Base-by-base conservation (phyloP, 805 yeast genomes). In the Saccharomyces eubayanus region DNA sequence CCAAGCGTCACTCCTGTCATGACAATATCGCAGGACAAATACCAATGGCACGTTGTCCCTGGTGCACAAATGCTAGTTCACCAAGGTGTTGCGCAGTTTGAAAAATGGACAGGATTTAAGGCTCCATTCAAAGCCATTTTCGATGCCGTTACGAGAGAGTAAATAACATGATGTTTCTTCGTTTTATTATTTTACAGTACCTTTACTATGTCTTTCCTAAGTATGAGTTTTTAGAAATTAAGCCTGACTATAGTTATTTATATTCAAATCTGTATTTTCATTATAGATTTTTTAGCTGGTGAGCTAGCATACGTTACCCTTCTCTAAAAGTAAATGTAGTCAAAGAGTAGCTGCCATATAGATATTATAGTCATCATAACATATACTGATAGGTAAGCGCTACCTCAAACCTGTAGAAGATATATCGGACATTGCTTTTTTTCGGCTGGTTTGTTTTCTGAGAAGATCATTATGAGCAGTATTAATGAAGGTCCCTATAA, bases 51-150 rank as follows among this genome's bases (percentile, higher is more conserved):
- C n/a, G 85, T 84, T n/a, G 78, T 92, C 59, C 87, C 91, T 8
- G 99, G 99, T 11, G 82, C 86, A 36, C 89, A 90, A 64, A 87
- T 95, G 94, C 78, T 94, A 58, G 90, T 91, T 16, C 84, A 87
- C 71, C 99, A 94, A 72, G 99, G 97, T 49, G 84, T 87, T 50
- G 88, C 80, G 59, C 99, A 94, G 72, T 90, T 91, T 67, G 73
- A 77, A 57, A 71, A 81, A 53, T 92, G 95, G 85, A 88, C 87
- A 10, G 85, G 86, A 0, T 68, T 77, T 50, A 70, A 62, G 28
- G 84, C 91, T 3, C 89, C 90, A 21, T 85, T 81, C 69, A 69
- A 75, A 31, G 79, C 77, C 21, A 77, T 85, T 48, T 82, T 78
- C 60, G 74, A 79, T 20, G 89, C 88, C 30, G 92, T 87, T 50